phyloP scores from a whole-genome alignment of 176 grass and related monocot species.

The Chrysopogon serrulatus region DNA sequence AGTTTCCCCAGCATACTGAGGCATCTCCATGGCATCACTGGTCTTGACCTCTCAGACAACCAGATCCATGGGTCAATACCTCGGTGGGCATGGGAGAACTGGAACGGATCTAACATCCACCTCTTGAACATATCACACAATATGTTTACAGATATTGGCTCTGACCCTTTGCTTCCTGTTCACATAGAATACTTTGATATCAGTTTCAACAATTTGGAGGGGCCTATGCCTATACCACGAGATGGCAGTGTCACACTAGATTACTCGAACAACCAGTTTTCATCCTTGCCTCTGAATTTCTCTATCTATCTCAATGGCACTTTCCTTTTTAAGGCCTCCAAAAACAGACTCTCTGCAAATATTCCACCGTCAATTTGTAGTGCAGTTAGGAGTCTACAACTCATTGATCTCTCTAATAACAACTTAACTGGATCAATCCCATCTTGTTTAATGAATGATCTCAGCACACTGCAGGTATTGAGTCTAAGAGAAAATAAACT shows the following conservation, averaged over 20 bases:
- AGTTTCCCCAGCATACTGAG: conserved; percentile 34
- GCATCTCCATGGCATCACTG: neutral
- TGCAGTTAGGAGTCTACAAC: too few relatives aligned
- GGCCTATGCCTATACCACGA: neutral
- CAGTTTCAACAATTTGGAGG: neutral
- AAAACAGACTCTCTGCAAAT: neutral
- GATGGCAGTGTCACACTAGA: neutral
- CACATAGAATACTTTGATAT: neutral
- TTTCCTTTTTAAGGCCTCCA: conserved; percentile 12
- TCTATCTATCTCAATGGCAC: neutral
- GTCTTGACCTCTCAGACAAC: conserved; percentile 48
- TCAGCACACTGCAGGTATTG: too few relatives aligned
- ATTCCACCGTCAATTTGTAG: neutral
- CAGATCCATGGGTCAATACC: conserved; percentile 37
- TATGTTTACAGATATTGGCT: conserved; percentile 28
- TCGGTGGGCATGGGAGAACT: conserved; percentile 25
- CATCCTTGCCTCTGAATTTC: conserved; percentile 9
- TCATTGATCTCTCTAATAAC: too few relatives aligned
- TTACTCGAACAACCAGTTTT: neutral
- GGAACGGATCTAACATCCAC: neutral
- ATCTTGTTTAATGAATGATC: too few relatives aligned
- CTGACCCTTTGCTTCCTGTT: neutral
- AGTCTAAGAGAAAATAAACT: too few relatives aligned
- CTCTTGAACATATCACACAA: conserved; percentile 48
- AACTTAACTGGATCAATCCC: too few relatives aligned